phyloP scores from a whole-genome alignment of 1,284 basidiomycete species.

The Microbotryum intermedium region DNA sequence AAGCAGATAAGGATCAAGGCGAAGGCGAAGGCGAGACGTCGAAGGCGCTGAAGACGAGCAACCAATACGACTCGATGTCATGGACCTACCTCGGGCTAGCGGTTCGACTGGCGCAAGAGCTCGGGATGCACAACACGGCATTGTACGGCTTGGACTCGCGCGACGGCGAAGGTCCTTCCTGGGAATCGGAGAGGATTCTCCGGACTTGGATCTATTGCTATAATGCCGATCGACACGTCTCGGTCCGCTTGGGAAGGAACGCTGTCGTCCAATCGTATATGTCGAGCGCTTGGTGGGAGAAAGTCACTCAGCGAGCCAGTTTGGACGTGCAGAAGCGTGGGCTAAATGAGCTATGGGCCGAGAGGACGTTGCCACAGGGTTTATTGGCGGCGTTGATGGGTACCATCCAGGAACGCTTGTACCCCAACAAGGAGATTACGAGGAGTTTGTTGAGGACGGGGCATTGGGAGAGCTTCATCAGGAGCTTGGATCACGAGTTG shows the following conservation, averaged over 20 bases:
- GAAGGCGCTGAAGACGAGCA: constrained; percentile 12
- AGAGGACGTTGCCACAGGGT: constrained; percentile 20
- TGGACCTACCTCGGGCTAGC: constrained; percentile 27
- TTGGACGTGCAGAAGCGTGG: constrained; percentile 15
- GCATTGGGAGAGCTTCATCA: constrained; percentile 27
- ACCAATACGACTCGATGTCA: constrained; percentile 23
- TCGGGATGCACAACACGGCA: constrained; percentile 20
- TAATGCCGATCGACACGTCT: constrained; percentile 29
- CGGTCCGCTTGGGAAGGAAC: constrained; percentile 23
- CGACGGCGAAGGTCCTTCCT: neutral
- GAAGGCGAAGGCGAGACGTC: constrained; percentile 3
- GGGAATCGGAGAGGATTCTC: neutral
- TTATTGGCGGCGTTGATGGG: constrained; percentile 26
- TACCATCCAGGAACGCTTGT: constrained; percentile 27
- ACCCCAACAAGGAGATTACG: constrained; percentile 29
- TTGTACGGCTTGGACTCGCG: constrained; percentile 23
- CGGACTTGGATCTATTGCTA: constrained; percentile 14
- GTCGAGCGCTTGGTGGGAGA: constrained; percentile 28
- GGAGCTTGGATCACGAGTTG: constrained; percentile 24
- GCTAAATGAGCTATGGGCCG: constrained; percentile 20
- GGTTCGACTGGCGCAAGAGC: constrained; percentile 26
- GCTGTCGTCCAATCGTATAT: constrained; percentile 28
- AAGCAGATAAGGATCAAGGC: neutral
- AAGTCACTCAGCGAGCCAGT: constrained; percentile 19
- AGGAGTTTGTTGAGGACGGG: constrained; percentile 18